These are phyloP conservation scores for Rhynchospora tenuis DNA, from an alignment of 176 grass and related monocot genomes.

Conservation along the genomic window DNA sequence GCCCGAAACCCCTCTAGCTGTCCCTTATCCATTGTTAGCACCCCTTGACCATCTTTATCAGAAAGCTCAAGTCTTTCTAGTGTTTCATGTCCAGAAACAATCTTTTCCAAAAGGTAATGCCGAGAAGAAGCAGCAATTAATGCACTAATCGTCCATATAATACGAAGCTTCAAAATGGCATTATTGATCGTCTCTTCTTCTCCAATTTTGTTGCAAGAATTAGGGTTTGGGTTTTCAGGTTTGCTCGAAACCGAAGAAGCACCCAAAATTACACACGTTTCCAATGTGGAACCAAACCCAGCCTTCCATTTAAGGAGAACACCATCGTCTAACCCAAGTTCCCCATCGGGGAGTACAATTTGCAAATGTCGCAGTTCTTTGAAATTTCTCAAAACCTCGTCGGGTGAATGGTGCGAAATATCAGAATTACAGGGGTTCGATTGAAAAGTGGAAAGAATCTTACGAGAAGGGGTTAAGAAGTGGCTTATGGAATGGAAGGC, in stretches of 20 bases:
- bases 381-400: slow-evolving; percentile 87
- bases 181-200: slow-evolving; percentile 15
- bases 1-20: slow-evolving; percentile 61
- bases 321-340: slow-evolving; percentile 64
- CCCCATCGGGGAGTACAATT: slow-evolving; percentile 77
- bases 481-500: slow-evolving; percentile 68
- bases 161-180: slow-evolving; percentile 49
- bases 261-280: slow-evolving; percentile 70
- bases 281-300: slow-evolving; percentile 74
- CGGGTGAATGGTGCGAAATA: slow-evolving; percentile 83
- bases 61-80: slow-evolving; percentile 73
- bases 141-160: slow-evolving; percentile 93
- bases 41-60: slow-evolving; percentile 71
- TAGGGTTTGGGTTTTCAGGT: slow-evolving; percentile 40
- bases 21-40: slow-evolving; percentile 67
- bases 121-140: slow-evolving; percentile 65
- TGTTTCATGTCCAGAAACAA: slow-evolving; percentile 53
- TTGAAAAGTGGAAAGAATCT: slow-evolving; percentile 8
- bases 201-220: slow-evolving; percentile 65
- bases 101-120: slow-evolving; percentile 79
- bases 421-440: slow-evolving; percentile 25
- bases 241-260: slow-evolving; percentile 47
- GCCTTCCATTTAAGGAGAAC: slow-evolving; percentile 94
- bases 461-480: slow-evolving; percentile 47
- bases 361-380: slow-evolving; percentile 71